Conservation (phyloP, 306 rosid species). For the Cercis canadensis region DNA sequence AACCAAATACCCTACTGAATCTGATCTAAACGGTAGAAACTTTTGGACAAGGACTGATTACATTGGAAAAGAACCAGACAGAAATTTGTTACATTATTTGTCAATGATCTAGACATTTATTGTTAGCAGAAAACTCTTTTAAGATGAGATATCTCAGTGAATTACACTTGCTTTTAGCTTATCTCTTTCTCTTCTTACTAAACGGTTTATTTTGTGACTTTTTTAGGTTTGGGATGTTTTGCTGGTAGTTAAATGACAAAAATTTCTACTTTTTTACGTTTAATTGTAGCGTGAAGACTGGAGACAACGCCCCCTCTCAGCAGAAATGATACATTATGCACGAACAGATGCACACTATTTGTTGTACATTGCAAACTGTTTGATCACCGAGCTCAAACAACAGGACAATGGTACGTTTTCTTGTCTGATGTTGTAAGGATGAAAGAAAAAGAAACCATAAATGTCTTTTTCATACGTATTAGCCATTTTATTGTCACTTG, state of each 20-base stretch:
- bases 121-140: neutral
- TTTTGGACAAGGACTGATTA: slow-evolving; percentile 2
- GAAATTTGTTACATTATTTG: neutral
- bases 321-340: slow-evolving; percentile 87
- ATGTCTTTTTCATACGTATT: slow-evolving; percentile 7
- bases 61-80: neutral
- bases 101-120: slow-evolving; percentile 1
- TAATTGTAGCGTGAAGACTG: slow-evolving; percentile 92
- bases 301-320: slow-evolving; percentile 91
- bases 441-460: slow-evolving; percentile 4
- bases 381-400: slow-evolving; percentile 69
- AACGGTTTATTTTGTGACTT: neutral
- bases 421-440: slow-evolving; percentile 39
- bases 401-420: slow-evolving; percentile 64
- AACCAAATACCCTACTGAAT: neutral
- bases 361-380: slow-evolving; percentile 76
- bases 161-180: slow-evolving; percentile 8
- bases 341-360: slow-evolving; percentile 93
- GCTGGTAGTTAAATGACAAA: neutral
- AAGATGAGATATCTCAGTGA: neutral
- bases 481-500: slow-evolving; percentile 19
- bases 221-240: slow-evolving; percentile 26
- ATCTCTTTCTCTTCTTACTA: neutral
- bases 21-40: slow-evolving; percentile 9
- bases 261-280: slow-evolving; percentile 24